Percentiles rank a stretch among this genome's conserved stretches.
phyloP scores from a whole-genome alignment of 345 rosid genomes.

The Xanthoceras sorbifolium region DNA sequence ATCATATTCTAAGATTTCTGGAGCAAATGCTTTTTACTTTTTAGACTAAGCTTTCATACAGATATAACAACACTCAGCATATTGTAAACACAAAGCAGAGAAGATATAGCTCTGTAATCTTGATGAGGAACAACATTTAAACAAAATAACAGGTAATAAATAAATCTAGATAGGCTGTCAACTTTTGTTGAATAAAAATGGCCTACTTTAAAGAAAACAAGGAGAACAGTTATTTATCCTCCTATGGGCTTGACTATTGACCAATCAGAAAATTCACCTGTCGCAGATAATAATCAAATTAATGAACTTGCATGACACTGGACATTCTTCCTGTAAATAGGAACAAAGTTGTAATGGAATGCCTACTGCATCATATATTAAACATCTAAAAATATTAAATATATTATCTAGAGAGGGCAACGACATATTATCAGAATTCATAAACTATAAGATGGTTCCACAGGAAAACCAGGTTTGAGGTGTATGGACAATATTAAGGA shows the following conservation, averaged over 20 bases:
- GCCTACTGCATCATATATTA: not conserved
- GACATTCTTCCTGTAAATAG: not conserved
- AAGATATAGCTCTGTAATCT: not conserved
- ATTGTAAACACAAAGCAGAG: not conserved
- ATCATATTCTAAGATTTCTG: not conserved
- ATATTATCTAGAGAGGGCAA: not conserved
- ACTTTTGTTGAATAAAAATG: not conserved
- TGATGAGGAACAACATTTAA: not conserved
- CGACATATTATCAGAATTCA: not conserved
- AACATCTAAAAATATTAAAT: not conserved
- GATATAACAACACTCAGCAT: not conserved
- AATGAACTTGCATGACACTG: not conserved
- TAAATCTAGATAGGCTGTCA: not conserved
- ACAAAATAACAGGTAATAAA: not conserved
- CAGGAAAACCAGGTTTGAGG: not conserved
- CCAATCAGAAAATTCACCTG: not conserved
- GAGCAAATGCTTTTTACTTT: not conserved
- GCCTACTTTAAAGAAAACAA: not conserved
- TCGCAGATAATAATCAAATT: not conserved
- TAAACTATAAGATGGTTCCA: not conserved
- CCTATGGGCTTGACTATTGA: not conserved
- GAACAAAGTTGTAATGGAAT: not conserved
- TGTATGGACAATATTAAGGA: not conserved
- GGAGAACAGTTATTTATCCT: not conserved
- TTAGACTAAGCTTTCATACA: not conserved